These are phyloP conservation scores for Mortierella sp. DNA, from an alignment of 371 early-diverging fungal species.

Conservation along the genomic window DNA sequence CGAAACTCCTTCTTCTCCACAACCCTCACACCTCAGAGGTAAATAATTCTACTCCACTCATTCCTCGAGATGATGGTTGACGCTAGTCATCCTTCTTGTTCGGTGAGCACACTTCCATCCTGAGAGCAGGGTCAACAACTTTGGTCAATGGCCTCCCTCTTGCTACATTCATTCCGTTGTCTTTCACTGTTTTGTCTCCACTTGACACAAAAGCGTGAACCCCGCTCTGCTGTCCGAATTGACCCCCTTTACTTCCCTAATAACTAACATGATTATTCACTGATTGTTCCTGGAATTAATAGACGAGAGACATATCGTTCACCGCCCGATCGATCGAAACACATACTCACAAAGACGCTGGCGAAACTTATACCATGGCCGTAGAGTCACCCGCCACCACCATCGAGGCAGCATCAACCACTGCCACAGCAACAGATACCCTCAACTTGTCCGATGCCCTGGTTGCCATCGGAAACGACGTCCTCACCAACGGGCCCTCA, in stretches of 20 bases:
- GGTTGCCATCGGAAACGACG: constrained; percentile 50
- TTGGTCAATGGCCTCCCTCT: background rate
- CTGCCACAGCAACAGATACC: background rate
- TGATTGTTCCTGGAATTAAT: constrained; percentile 4
- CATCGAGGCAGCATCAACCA: background rate
- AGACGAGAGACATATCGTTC: background rate
- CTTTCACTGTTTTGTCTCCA: background rate
- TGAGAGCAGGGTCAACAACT: background rate
- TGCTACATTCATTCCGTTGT: background rate
- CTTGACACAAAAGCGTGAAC: background rate
- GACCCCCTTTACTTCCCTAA: background rate
- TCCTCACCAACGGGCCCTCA: constrained; percentile 37
- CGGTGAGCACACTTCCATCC: constrained; percentile 4
- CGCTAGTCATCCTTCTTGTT: constrained; percentile 7
- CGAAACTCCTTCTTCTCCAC: constrained; percentile 8
- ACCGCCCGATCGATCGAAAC: constrained; percentile 3
- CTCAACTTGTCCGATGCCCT: constrained; percentile 41
- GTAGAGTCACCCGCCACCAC: background rate
- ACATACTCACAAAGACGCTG: background rate
- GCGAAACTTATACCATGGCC: background rate
- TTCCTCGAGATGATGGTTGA: constrained; percentile 3
- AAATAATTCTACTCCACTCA: background rate
- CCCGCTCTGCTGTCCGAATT: background rate
- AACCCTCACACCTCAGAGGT: background rate
- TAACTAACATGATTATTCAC: background rate